Base-by-base conservation (phyloP, 257 asterid species). In the Osmanthus fragrans region DNA sequence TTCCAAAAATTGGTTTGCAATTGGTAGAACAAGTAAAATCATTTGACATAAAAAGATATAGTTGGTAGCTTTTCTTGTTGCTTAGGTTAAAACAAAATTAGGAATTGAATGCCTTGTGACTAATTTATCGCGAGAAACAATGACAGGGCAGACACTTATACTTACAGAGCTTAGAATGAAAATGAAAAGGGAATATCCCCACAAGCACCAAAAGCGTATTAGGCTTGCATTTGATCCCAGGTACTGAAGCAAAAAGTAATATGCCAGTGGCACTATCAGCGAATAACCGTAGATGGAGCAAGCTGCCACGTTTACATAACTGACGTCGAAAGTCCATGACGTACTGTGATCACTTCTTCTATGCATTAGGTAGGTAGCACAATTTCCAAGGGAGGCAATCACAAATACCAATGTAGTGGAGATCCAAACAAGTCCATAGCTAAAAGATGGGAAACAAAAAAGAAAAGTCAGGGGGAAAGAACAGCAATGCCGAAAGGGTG, bases 181-280 rank as follows among this genome's bases (percentile, higher is more conserved):
- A 77, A 95, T 85, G 96, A 90, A 90, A 83, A 95, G 92, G 29
- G 99, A 95, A 85, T 95, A 95, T 81, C 99, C 98, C 99, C 99
- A 95, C 92, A 95, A 71, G 94, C 99, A 95, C 99, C 99, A 95
- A 80, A 95, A 89, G 80, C 93, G 97, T 65, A 95, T 30, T 33
- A 93, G 94, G 93, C 99, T 95, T 85, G 88, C 93, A 76, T 76
- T 88, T 73, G 94, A 72, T 76, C 98, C 94, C 88, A 95, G 29
- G 85, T 93, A 95, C 86, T 87, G 94, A 76, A 91, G 90, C 92
- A 95, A 73, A 84, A 95, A 95, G 88, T 93, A 95, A 82, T 93
- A 93, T 73, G 89, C 98, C 84, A 91, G 85, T 11, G 98, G 99
- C 84, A 91, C 99, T 71, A 95, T 79, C 82, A 93, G 87, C 3